phyloP scores from a whole-genome alignment of 352 stramenopile species.

The Globisporangium okanoganense region DNA sequence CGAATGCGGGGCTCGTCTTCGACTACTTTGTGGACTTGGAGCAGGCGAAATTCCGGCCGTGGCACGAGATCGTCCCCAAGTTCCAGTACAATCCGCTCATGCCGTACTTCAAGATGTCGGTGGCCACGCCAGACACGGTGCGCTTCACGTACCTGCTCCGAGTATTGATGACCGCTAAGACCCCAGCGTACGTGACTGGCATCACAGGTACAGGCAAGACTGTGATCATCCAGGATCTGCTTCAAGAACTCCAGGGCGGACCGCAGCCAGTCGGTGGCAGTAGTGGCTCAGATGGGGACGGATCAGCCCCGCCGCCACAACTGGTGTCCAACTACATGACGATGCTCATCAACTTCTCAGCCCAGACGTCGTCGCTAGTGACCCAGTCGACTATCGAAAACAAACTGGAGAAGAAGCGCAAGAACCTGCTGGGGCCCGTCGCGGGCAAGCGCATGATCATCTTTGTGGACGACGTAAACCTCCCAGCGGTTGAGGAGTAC shows the following conservation, averaged over 20 bases:
- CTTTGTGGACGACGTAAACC: conserved; percentile 96
- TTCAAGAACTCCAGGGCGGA: conserved; percentile 45
- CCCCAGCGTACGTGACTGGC: conserved; percentile 86
- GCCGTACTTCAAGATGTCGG: conserved; percentile 81
- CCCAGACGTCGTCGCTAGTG: conserved; percentile 87
- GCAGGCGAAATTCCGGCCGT: conserved; percentile 40
- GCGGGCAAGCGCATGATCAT: conserved; percentile 88
- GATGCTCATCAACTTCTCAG: conserved; percentile 90
- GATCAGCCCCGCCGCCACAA: conserved; percentile 15
- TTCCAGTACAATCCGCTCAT: conserved; percentile 58
- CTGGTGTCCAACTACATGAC: conserved; percentile 57
- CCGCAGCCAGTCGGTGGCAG: conserved; percentile 13
- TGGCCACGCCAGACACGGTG: conserved; percentile 70
- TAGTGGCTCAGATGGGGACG: conserved; percentile 15
- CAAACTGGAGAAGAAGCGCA: conserved; percentile 95
- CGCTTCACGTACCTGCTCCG: conserved; percentile 59
- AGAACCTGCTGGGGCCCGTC: conserved; percentile 90
- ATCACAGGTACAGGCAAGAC: conserved; percentile 90
- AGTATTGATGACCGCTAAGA: conserved; percentile 54
- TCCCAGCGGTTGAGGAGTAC: conserved; percentile 93
- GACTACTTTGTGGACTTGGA: conserved; percentile 85
- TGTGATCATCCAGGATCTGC: conserved; percentile 79
- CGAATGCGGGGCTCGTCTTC: conserved; percentile 64
- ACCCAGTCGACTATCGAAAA: conserved; percentile 90
- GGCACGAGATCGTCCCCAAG: conserved; percentile 60